These are phyloP conservation scores for Chlorociboria aeruginascens DNA, from an alignment of 495 filamentous ascomycete species.

Conservation along the genomic window DNA sequence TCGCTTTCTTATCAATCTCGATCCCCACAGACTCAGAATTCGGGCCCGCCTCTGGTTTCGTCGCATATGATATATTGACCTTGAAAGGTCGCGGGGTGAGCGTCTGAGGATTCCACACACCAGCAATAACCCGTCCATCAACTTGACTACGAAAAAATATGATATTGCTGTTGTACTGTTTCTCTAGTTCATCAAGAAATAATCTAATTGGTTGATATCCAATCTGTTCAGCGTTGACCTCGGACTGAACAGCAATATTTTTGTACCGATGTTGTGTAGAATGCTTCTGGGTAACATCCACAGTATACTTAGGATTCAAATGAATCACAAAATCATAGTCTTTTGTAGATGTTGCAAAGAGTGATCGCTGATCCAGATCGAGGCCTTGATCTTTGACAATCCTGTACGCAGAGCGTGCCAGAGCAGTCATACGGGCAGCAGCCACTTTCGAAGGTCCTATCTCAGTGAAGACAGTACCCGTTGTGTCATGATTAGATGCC, in stretches of 20 bases:
- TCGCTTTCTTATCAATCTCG: conserved; percentile 57
- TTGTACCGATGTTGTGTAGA: conserved; percentile 44
- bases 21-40: conserved; percentile 25
- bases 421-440: conserved; percentile 66
- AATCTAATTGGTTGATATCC: conserved; percentile 35
- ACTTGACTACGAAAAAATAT: conserved; percentile 61
- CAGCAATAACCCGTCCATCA: conserved; percentile 50
- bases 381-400: conserved; percentile 43
- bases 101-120: conserved; percentile 66
- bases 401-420: conserved; percentile 61
- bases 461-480: conserved; percentile 72
- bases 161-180: conserved; percentile 47
- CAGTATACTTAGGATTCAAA: conserved; percentile 40
- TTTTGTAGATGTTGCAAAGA: conserved; percentile 56
- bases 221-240: conserved; percentile 23
- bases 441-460: conserved; percentile 64
- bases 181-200: conserved; percentile 49
- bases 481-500: conserved; percentile 64
- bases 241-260: conserved; percentile 45
- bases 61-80: conserved; percentile 56
- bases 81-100: conserved; percentile 45
- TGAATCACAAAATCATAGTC: conserved; percentile 83
- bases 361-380: conserved; percentile 40
- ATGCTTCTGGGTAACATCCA: conserved; percentile 15
- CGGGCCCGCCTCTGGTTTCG: conserved; percentile 34